Evolutionary conservation across 2,329 filamentous ascomycete genomes (phyloP), one percentile per base, ranked within the genome.

Genomic region (Colletotrichum endophyticum): DNA sequence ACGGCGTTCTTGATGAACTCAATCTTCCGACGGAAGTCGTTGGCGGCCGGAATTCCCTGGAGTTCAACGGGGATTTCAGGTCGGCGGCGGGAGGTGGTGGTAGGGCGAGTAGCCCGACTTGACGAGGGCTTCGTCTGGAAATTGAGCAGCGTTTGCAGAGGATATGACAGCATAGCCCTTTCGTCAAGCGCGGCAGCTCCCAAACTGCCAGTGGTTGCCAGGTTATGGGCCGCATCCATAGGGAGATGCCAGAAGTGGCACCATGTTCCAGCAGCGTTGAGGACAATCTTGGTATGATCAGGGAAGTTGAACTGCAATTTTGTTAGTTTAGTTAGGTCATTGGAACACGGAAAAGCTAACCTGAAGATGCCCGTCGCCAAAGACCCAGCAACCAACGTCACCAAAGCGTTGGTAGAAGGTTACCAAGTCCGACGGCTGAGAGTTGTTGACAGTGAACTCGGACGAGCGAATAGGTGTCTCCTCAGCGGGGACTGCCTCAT

Each of bases 331-430:
- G n/a, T 61, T 72, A 25, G 44, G 44, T 69, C 19, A n/a, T 9
- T 30, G 8, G 15, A 28, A 34, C 16, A 11, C 8, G 32, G 19
- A 8, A 16, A 75, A 80, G 79, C 85, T 79, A 87, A 93, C 92
- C 88, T 95, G 94, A 79, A 96, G 89, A 80, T 95, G 94, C 4
- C 95, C 95, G 82, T 96, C 94, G 72, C 91, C 91, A 81, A 96
- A 96, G 66, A 93, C 92, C 94, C 94, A 96, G 84, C 95, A 94
- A 19, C 94, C 94, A 34, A 96, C 94, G 80, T 95, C 94, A 59
- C 95, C 94, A 76, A 95, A 93, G 64, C 95, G 90, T 85, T 96
- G 95, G 82, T 96, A 96, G 79, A 96, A 96, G 2, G 93, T 94
- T 61, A 96, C 93, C 67, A 96, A 86, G 78, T 93, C 91, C 49